A percentile compares a stretch with the other conserved stretches of the same genome.
Conservation (phyloP, 1,284 basidiomycete genomes). For the Wolfiporia cocos region DNA sequence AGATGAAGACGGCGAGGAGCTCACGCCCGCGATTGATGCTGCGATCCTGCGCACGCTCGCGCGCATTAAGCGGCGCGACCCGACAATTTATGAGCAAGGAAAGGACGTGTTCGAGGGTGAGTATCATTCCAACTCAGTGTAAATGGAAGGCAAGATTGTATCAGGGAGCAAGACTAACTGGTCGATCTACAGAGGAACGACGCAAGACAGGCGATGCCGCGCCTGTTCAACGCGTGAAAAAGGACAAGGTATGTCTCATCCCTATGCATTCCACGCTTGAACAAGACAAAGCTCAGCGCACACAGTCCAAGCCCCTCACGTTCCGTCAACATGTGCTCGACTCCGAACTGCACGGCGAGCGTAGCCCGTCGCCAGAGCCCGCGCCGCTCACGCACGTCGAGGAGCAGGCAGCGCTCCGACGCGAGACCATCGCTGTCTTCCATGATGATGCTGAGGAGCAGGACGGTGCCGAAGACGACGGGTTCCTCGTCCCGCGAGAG, state of each 20-base stretch:
- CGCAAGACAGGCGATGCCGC: conserved; percentile 33
- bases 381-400: conserved; percentile 72
- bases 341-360: conserved; percentile 42
- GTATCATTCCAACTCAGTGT: conserved; percentile 13
- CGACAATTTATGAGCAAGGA: conserved; percentile 70
- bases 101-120: conserved; percentile 75
- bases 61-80: conserved; percentile 81
- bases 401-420: conserved; percentile 72
- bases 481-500: conserved; percentile 66
- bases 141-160: no score
- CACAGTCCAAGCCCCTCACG: background rate
- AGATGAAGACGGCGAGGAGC: conserved; percentile 93
- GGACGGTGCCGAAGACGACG: conserved; percentile 57
- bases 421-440: conserved; percentile 85
- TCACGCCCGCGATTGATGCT: conserved; percentile 92
- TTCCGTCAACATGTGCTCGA: conserved; percentile 53
- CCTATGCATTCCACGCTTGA: no score
- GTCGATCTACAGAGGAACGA: conserved; percentile 55
- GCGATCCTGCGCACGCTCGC: conserved; percentile 92
- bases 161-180: no score
- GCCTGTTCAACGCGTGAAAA: conserved; percentile 22
- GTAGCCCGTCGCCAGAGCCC: conserved; percentile 49
- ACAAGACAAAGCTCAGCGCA: background rate
- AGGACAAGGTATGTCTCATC: conserved; percentile 51
- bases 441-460: conserved; percentile 43